phyloP scores from a whole-genome alignment of 768 basidiomycete genomes.

The Mycena alexandri region DNA sequence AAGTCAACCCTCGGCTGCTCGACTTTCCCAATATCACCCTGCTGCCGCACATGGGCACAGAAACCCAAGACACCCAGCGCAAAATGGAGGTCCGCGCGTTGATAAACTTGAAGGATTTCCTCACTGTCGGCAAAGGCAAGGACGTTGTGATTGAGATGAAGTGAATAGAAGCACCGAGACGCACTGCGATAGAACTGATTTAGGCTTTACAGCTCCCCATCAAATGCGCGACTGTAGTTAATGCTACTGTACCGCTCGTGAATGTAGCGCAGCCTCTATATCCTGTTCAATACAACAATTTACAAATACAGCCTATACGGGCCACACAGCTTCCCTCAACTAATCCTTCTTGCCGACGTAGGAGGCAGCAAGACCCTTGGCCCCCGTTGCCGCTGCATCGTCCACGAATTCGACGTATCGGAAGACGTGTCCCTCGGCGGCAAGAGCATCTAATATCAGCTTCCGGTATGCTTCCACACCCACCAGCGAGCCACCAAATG shows the following conservation, averaged over 20 bases:
- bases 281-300: not conserved
- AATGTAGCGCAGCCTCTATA: not conserved
- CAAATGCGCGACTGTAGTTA: slow-evolving; percentile 29
- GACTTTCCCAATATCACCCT: slow-evolving; percentile 87
- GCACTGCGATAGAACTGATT: slow-evolving; percentile 19
- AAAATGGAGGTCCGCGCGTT: slow-evolving; percentile 91
- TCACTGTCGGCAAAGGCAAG: slow-evolving; percentile 71
- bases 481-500: slow-evolving; percentile 84
- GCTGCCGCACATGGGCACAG: slow-evolving; percentile 94
- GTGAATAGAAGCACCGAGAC: slow-evolving; percentile 20
- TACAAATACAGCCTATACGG: not conserved
- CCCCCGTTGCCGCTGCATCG: slow-evolving; percentile 78
- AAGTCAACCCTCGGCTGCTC: slow-evolving; percentile 82
- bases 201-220: slow-evolving; percentile 18
- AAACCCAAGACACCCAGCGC: slow-evolving; percentile 83
- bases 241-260: not conserved
- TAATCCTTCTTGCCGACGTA: slow-evolving; percentile 20
- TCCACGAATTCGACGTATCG: slow-evolving; percentile 74
- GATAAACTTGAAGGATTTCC: slow-evolving; percentile 79
- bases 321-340: not conserved
- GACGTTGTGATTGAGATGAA: slow-evolving; percentile 75
- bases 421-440: slow-evolving; percentile 71
- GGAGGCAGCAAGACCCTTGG: slow-evolving; percentile 62
- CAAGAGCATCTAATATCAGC: slow-evolving; percentile 68
- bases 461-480: slow-evolving; percentile 72